A percentile compares a stretch with the other conserved stretches of the same genome.
These are phyloP conservation scores for Aspergillus ellipticus DNA, from an alignment of 495 filamentous ascomycete species.

Conservation along the genomic window DNA sequence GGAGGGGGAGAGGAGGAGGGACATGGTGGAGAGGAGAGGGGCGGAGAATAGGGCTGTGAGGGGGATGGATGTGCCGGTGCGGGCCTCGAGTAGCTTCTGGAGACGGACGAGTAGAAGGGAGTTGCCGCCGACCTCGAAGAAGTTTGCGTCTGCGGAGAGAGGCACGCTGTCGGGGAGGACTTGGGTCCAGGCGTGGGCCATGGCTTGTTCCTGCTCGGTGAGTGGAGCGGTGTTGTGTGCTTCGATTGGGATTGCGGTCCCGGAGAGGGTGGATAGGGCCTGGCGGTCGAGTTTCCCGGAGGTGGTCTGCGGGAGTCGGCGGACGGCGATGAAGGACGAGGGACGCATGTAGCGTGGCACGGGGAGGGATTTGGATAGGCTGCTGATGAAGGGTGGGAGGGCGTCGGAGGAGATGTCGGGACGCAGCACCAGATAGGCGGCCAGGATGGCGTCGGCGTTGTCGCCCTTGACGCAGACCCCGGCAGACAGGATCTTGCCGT, in stretches of 20 bases:
- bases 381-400: not conserved
- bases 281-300: slow-evolving; percentile 42
- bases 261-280: slow-evolving; percentile 17
- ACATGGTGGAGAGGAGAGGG: not conserved
- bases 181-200: not conserved
- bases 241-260: not conserved
- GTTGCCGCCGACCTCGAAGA: slow-evolving; percentile 29
- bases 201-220: not conserved
- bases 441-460: slow-evolving; percentile 16
- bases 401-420: not conserved
- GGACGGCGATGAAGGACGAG: slow-evolving; percentile 28
- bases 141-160: slow-evolving; percentile 12
- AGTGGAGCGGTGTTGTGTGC: not conserved
- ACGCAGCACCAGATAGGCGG: slow-evolving; percentile 27
- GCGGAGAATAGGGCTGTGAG: not conserved
- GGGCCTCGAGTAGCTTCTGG: slow-evolving; percentile 13
- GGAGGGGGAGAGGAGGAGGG: not conserved
- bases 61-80: slow-evolving; percentile 3
- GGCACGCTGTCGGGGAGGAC: not conserved
- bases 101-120: slow-evolving; percentile 25
- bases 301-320: slow-evolving; percentile 36
- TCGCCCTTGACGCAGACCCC: slow-evolving; percentile 21
- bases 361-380: slow-evolving; percentile 16
- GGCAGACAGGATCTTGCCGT: slow-evolving; percentile 22
- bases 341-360: slow-evolving; percentile 50